Evolutionary conservation across 2,329 filamentous ascomycete genomes (phyloP).

Genomic region (Arthrobotrys sphaeroides): DNA sequence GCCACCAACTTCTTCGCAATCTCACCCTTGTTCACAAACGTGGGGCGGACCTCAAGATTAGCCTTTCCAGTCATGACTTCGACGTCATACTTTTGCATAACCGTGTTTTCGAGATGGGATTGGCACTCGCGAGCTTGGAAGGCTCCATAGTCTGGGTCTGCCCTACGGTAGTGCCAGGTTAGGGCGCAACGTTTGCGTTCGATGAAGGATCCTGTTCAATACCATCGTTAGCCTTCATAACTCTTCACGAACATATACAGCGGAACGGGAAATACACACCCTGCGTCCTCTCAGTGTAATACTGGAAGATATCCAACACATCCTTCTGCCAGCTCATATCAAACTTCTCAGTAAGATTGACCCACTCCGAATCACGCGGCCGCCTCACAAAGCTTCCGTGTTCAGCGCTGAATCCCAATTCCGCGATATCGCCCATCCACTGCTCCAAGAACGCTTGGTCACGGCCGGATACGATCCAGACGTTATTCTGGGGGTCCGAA

Average conservation of each 20-base stretch:
- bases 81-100: slow-evolving; percentile 83
- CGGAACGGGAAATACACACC: slow-evolving; percentile 65
- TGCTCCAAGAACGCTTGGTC: slow-evolving; percentile 91
- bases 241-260: neutral
- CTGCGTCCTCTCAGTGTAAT: slow-evolving; percentile 85
- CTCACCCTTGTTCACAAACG: slow-evolving; percentile 97
- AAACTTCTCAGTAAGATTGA: slow-evolving; percentile 83
- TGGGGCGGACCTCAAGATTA: slow-evolving; percentile 94
- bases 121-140: slow-evolving; percentile 84
- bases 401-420: slow-evolving; percentile 93
- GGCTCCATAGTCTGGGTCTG: slow-evolving; percentile 83
- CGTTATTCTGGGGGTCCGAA: slow-evolving; percentile 79
- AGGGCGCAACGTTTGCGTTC: slow-evolving; percentile 93
- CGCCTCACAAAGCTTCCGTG: slow-evolving; percentile 94
- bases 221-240: slow-evolving; percentile 1
- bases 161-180: slow-evolving; percentile 96
- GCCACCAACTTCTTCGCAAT: slow-evolving; percentile 85
- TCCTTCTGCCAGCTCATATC: slow-evolving; percentile 94
- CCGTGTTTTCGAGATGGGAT: slow-evolving; percentile 78
- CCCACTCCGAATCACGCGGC: slow-evolving; percentile 80
- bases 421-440: slow-evolving; percentile 88
- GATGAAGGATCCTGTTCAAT: slow-evolving; percentile 78
- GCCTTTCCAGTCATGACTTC: slow-evolving; percentile 98
- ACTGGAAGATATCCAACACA: slow-evolving; percentile 83
- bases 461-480: slow-evolving; percentile 98